Evolutionary conservation across 306 rosid genomes (phyloP).

Genomic region (Oxytropis ochrocephala): DNA sequence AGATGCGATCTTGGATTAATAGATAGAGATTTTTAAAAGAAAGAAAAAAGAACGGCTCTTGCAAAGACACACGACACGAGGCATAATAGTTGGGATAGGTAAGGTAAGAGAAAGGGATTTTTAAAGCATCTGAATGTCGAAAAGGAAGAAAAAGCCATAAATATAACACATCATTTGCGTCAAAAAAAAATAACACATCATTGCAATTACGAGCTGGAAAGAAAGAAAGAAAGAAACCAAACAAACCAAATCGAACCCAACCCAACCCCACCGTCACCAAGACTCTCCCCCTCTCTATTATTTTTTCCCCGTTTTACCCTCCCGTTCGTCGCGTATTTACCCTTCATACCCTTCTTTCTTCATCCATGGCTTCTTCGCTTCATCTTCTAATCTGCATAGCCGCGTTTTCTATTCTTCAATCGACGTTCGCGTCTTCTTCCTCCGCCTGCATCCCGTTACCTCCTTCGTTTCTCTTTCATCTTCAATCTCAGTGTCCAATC

Average conservation of each 20-base stretch:
- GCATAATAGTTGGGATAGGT: conserved; percentile 7
- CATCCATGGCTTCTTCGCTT: conserved; percentile 33
- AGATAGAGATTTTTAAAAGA: too few species aligned
- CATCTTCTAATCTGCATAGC: conserved; percentile 25
- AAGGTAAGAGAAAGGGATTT: conserved; percentile 22
- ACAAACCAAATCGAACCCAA: not conserved
- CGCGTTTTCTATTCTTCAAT: conserved; percentile 21
- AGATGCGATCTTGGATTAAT: too few species aligned
- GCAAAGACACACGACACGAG: not conserved
- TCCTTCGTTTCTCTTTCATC: conserved; percentile 30
- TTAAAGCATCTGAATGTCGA: not conserved
- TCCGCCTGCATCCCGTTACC: conserved; percentile 34
- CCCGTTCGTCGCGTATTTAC: not conserved
- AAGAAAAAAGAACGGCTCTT: not conserved
- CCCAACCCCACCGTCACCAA: not conserved
- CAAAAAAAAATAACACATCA: too few species aligned
- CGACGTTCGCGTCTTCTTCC: conserved; percentile 26
- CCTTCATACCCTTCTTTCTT: not conserved
- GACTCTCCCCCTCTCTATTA: not conserved
- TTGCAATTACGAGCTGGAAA: conserved; percentile 15
- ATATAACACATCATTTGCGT: too few species aligned
- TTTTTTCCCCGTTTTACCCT: conserved; percentile 29
- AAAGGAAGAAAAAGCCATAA: not conserved
- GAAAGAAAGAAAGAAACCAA: not conserved
- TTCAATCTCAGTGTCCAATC: conserved; percentile 66